Evolutionary conservation across 2,329 filamentous ascomycete genomes (phyloP), one percentile per base, ranked within the genome.

Genomic region (Penicillium sp.): DNA sequence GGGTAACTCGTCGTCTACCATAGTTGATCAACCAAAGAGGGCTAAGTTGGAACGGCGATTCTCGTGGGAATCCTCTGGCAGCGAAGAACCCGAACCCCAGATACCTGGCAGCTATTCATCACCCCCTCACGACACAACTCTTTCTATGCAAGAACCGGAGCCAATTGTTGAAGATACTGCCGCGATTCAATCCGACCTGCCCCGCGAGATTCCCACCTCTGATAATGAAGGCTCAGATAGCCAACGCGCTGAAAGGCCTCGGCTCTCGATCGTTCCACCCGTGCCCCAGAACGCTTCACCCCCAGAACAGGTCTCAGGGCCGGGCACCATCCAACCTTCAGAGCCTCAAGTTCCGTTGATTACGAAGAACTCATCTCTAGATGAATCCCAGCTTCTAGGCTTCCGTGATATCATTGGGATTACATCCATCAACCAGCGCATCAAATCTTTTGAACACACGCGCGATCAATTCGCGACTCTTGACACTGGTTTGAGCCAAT

Each of bases 371-470:
- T 55, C 53, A 4, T 55, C 64, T 8, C 53, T 65, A 13, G 64
- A 68, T 39, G 64, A 69, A 47, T 61, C 68, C 4, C 81, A 77
- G 44, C 75, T 83, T 36, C 79, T 82, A 59, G 77, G 82, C 1
- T 92, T 95, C 73, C 84, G 86, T 47, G 88, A 96, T 54, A 96
- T 97, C 56, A 80, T 91, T 64, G 84, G 83, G 8, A 79, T 94
- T 46, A 79, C 83, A 14, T 84, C 83, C 2, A 72, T 86, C 0
- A 72, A 80, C 13, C 87, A 94, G 60, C 85, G 92, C 18, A 89
- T 94, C 55, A 78, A 81, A 41, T 87, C 85, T 13, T 96, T 89
- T 69, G 83, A 90, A 54, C 83, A 88, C 54, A 88, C 89, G 0
- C 83, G 90, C 42, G 76, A 83, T 14, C 83, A 88, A 43, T 91